phyloP scores from a whole-genome alignment of 2,329 filamentous ascomycete genomes.

The Zymoseptoria tritici region DNA sequence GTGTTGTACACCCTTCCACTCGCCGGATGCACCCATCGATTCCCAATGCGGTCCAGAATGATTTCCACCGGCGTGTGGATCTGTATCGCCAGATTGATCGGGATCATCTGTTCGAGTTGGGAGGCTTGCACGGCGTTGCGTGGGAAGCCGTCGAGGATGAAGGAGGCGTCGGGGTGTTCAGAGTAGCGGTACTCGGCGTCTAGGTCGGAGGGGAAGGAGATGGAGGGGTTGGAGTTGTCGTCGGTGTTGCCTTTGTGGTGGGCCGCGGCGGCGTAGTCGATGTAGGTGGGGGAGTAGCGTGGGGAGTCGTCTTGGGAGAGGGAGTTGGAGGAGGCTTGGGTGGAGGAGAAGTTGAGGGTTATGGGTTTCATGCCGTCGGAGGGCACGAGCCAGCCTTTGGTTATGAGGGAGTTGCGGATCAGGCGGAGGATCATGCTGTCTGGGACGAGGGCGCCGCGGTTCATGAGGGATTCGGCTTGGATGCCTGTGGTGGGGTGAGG shows the following conservation, averaged over 20 bases:
- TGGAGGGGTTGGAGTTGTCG: too few relatives aligned
- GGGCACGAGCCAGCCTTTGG: conserved; percentile 67
- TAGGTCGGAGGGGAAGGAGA: conserved; percentile 30
- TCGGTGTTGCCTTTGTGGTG: neutral
- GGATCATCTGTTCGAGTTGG: conserved; percentile 70
- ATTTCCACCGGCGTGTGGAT: conserved; percentile 78
- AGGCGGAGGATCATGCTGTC: conserved; percentile 87
- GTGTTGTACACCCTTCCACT: conserved; percentile 95
- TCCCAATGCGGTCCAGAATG: conserved; percentile 81
- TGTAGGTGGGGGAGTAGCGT: neutral
- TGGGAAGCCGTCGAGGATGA: conserved; percentile 94
- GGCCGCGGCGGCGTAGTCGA: conserved; percentile 25
- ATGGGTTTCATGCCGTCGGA: conserved; percentile 37
- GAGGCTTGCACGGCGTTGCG: conserved; percentile 74
- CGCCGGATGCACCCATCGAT: conserved; percentile 86
- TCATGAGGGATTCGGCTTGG: conserved; percentile 84
- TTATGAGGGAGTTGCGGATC: conserved; percentile 81
- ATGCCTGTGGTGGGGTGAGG: conserved; percentile 54
- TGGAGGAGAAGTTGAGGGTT: conserved; percentile 36
- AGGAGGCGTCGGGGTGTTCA: conserved; percentile 71
- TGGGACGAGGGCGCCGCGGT: conserved; percentile 78
- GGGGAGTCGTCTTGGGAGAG: neutral
- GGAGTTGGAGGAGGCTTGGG: neutral
- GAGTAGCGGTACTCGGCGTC: conserved; percentile 42
- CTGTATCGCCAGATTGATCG: conserved; percentile 91